phyloP scores from a whole-genome alignment of 768 basidiomycete species.

The Xerocomus spinulosus region DNA sequence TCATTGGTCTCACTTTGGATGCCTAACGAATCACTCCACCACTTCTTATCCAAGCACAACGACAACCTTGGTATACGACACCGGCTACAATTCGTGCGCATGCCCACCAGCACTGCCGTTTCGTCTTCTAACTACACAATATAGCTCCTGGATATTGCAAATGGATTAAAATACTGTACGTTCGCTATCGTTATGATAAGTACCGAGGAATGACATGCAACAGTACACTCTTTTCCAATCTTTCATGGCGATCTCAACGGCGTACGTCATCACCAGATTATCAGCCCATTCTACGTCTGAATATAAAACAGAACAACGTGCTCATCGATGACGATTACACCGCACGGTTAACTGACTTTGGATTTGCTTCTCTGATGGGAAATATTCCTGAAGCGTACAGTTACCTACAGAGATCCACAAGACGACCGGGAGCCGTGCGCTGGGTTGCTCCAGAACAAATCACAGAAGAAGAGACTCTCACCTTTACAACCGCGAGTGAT shows the following conservation, averaged over 20 bases:
- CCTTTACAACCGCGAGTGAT: conserved; percentile 8
- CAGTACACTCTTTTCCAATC: conserved; percentile 15
- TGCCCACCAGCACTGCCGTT: no score
- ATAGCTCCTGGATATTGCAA: conserved; percentile 15
- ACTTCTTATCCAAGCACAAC: conserved; percentile 11
- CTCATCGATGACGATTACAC: conserved; percentile 19
- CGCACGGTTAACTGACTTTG: conserved; percentile 43
- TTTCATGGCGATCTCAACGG: conserved; percentile 17
- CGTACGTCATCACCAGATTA: conserved; percentile 1
- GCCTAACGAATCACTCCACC: conserved; percentile 23
- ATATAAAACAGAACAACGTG: conserved; percentile 12
- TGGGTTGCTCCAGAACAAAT: conserved; percentile 40
- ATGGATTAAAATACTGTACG: conserved; percentile 16
- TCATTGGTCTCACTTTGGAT: conserved; percentile 32
- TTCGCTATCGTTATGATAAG: neutral
- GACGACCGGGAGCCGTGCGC: conserved; percentile 33
- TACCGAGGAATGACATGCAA: neutral
- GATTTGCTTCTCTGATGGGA: conserved; percentile 28
- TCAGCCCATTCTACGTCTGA: neutral
- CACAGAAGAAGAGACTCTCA: conserved; percentile 3
- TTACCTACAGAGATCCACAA: conserved; percentile 21
- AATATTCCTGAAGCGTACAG: conserved; percentile 1
- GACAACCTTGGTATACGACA: neutral
- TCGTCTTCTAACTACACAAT: conserved; percentile 3
- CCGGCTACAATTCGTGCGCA: conserved; percentile 14